Conservation (phyloP, 768 basidiomycete species). For the Termitomyces eurrhizus region DNA sequence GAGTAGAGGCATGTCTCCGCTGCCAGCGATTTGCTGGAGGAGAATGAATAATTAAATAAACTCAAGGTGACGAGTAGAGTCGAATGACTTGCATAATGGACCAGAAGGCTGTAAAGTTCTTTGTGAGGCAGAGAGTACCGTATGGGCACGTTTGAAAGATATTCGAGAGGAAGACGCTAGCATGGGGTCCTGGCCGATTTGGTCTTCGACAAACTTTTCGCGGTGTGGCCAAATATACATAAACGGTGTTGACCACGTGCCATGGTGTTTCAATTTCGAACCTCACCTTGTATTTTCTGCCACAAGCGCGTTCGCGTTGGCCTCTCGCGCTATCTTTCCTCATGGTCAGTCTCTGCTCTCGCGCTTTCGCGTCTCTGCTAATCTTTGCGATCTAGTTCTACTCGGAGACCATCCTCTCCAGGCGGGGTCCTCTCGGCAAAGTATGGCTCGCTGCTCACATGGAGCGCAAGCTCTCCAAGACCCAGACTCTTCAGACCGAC, state of each 20-base stretch:
- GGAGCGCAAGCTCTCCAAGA: slow-evolving; percentile 96
- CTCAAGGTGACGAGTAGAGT: not conserved
- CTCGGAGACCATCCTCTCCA: slow-evolving; percentile 90
- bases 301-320: slow-evolving; percentile 24
- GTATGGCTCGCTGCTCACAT: slow-evolving; percentile 99
- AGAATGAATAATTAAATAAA: not conserved
- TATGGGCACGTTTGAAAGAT: slow-evolving; percentile 9
- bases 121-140: slow-evolving; percentile 1
- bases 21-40: slow-evolving; percentile 3
- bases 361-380: slow-evolving; percentile 7
- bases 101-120: not conserved
- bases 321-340: slow-evolving; percentile 13
- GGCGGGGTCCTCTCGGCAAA: slow-evolving; percentile 90
- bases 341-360: slow-evolving; percentile 23
- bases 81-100: slow-evolving; percentile 5
- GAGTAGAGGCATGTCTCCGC: slow-evolving; percentile 6
- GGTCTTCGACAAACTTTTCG: slow-evolving; percentile 10
- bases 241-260: slow-evolving; percentile 15
- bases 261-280: slow-evolving; percentile 15
- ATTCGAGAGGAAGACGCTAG: slow-evolving; percentile 13
- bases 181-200: not conserved
- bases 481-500: slow-evolving; percentile 90
- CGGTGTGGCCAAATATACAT: slow-evolving; percentile 11
- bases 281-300: slow-evolving; percentile 14
- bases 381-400: slow-evolving; percentile 57